Percentiles rank a stretch among this genome's conserved stretches.
Evolutionary conservation across 1,284 basidiomycete genomes (phyloP).

Genomic region (Agroathelia rolfsii): DNA sequence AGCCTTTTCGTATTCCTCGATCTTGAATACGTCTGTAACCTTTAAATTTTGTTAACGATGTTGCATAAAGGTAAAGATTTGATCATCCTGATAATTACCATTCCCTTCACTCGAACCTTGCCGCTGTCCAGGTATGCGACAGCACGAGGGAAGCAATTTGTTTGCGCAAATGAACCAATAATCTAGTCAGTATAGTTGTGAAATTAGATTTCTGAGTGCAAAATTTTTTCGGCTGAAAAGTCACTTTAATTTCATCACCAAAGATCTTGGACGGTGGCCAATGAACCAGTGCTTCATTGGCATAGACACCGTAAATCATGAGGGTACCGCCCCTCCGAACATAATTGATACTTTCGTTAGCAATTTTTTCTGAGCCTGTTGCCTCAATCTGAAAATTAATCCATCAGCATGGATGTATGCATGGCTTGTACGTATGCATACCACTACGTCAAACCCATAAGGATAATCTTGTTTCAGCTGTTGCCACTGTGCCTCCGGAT

Average conservation of each 20-base stretch:
- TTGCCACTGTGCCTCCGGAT: slow-evolving; percentile 73
- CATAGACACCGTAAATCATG: slow-evolving; percentile 70
- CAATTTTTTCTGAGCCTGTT: slow-evolving; percentile 74
- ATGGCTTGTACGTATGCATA: slow-evolving; percentile 18
- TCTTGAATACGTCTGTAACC: slow-evolving; percentile 65
- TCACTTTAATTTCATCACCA: slow-evolving; percentile 71
- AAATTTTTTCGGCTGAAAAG: slow-evolving; percentile 13
- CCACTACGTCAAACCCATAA: slow-evolving; percentile 83
- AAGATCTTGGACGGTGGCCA: slow-evolving; percentile 85
- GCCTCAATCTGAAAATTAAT: slow-evolving; percentile 52
- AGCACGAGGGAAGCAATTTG: slow-evolving; percentile 80
- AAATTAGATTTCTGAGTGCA: not conserved
- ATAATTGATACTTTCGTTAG: slow-evolving; percentile 75
- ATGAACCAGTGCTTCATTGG: slow-evolving; percentile 64
- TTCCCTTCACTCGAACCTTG: slow-evolving; percentile 74
- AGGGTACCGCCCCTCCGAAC: slow-evolving; percentile 72
- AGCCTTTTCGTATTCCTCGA: slow-evolving; percentile 73
- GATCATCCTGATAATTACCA: slow-evolving; percentile 48
- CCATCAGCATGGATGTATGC: slow-evolving; percentile 2
- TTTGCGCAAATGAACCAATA: slow-evolving; percentile 80
- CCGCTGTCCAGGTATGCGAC: slow-evolving; percentile 81
- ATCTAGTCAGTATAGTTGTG: no score
- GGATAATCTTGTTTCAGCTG: slow-evolving; percentile 71
- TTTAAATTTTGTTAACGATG: slow-evolving; percentile 14
- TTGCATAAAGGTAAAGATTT: not conserved